Evolutionary conservation across 2,329 filamentous ascomycete species (phyloP).

Genomic region (Paracorniculantispora psalliotae): DNA sequence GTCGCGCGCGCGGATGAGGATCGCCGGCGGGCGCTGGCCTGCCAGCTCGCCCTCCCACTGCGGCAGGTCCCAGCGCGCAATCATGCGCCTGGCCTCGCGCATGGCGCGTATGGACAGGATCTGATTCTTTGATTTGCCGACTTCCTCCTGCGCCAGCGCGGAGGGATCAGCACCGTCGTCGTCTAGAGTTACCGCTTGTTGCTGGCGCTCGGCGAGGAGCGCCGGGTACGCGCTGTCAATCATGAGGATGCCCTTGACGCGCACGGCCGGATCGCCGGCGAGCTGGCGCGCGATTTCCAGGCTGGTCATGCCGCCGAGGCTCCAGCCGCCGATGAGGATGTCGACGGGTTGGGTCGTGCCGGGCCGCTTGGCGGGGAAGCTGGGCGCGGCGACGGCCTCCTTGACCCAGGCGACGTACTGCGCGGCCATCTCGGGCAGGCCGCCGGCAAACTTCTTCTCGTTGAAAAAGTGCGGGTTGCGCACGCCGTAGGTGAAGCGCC

Average conservation of each 20-base stretch:
- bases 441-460: conserved; percentile 43
- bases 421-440: conserved; percentile 50
- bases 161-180: neutral
- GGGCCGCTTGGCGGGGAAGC: conserved; percentile 24
- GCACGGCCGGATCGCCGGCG: conserved; percentile 30
- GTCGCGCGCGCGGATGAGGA: conserved; percentile 43
- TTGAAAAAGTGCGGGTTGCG: conserved; percentile 48
- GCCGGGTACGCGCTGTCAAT: conserved; percentile 45
- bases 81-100: conserved; percentile 36
- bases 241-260: conserved; percentile 46
- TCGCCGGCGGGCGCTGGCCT: conserved; percentile 32
- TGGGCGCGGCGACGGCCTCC: conserved; percentile 25
- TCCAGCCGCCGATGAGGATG: conserved; percentile 53
- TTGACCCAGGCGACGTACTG: conserved; percentile 45
- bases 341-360: conserved; percentile 19
- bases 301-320: conserved; percentile 47
- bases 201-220: conserved; percentile 16
- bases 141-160: conserved; percentile 16
- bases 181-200: neutral
- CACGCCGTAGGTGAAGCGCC: conserved; percentile 49
- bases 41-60: conserved; percentile 27
- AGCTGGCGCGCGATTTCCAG: conserved; percentile 46
- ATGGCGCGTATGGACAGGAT: conserved; percentile 35
- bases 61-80: conserved; percentile 37
- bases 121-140: conserved; percentile 31